Percentiles rank a stretch among this genome's conserved stretches.
Conservation (phyloP, 371 early-diverging fungal genomes). For the Mortierella sp. region DNA sequence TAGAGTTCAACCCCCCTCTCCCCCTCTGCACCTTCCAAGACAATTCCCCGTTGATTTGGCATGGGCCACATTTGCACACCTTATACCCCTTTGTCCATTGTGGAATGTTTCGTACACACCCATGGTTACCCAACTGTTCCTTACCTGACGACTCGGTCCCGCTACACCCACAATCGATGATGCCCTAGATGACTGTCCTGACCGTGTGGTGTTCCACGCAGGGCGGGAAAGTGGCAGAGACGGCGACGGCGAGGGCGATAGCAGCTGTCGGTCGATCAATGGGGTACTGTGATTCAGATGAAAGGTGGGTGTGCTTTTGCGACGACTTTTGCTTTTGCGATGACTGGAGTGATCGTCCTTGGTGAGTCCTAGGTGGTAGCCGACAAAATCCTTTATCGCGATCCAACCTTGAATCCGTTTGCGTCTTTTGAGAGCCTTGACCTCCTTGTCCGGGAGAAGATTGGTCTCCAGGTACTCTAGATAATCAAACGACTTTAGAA, state of each 20-base stretch:
- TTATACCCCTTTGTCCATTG: background rate
- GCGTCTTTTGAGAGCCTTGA: conserved; percentile 8
- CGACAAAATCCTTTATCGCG: conserved; percentile 30
- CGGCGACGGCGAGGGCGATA: conserved; percentile 28
- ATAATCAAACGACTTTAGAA: conserved; percentile 27
- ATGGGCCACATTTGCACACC: background rate
- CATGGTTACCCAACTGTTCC: background rate
- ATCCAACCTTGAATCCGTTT: conserved; percentile 27
- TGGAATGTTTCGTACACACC: conserved; percentile 12
- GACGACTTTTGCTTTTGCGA: background rate
- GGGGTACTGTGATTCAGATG: conserved; percentile 23
- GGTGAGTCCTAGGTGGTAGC: conserved; percentile 13
- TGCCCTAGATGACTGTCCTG: conserved; percentile 7
- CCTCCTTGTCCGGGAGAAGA: conserved; percentile 24
- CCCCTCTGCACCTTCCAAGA: conserved; percentile 4
- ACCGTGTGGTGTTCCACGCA: background rate
- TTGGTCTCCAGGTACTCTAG: conserved; percentile 31
- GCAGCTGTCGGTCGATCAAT: conserved; percentile 5
- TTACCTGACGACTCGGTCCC: conserved; percentile 1
- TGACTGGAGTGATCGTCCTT: background rate
- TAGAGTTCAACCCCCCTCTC: too few species aligned
- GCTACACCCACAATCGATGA: background rate
- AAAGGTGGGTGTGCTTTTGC: background rate
- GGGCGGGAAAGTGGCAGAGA: conserved; percentile 16
- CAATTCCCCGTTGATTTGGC: conserved; percentile 23